A percentile compares a stretch with the other conserved stretches of the same genome.
Conservation (phyloP, 169 alveolate genomes). For the Plasmodium cynomolgi region DNA sequence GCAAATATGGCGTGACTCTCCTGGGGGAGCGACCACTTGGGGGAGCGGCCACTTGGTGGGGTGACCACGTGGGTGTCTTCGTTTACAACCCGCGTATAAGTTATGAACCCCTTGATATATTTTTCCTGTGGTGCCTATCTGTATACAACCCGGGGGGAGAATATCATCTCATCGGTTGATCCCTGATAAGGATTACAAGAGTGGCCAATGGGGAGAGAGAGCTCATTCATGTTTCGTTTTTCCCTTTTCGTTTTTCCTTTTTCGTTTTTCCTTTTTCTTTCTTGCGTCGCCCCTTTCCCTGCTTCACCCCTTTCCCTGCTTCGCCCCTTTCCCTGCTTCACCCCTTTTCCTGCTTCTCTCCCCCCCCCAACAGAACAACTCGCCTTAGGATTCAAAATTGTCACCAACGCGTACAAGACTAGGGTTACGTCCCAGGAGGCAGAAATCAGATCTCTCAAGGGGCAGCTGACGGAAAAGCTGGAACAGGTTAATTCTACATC, state of each 20-base stretch:
- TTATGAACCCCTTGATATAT: not conserved
- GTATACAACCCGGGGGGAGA: not conserved
- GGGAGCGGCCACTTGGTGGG: not conserved
- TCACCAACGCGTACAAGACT: conserved; percentile 89
- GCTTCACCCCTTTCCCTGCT: not conserved
- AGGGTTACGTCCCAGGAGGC: conserved; percentile 86
- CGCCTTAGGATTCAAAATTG: conserved; percentile 88
- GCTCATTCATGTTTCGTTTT: not conserved
- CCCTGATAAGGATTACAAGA: not conserved
- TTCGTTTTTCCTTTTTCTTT: not conserved
- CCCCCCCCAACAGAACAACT: conserved; percentile 83
- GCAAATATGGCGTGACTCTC: not conserved
- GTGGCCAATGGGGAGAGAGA: not conserved
- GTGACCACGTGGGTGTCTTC: not conserved
- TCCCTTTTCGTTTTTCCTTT: not conserved
- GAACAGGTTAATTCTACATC: conserved; percentile 79
- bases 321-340: not conserved
- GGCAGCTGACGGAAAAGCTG: conserved; percentile 85
- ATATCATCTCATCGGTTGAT: not conserved
- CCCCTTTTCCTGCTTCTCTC: not conserved
- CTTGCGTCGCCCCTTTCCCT: no score
- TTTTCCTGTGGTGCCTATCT: not conserved
- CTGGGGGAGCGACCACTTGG: not conserved
- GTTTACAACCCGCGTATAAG: not conserved
- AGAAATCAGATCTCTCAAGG: conserved; percentile 85